Evolutionary conservation across 495 filamentous ascomycete species (phyloP).

Genomic region (Neurospora tetrasperma): DNA sequence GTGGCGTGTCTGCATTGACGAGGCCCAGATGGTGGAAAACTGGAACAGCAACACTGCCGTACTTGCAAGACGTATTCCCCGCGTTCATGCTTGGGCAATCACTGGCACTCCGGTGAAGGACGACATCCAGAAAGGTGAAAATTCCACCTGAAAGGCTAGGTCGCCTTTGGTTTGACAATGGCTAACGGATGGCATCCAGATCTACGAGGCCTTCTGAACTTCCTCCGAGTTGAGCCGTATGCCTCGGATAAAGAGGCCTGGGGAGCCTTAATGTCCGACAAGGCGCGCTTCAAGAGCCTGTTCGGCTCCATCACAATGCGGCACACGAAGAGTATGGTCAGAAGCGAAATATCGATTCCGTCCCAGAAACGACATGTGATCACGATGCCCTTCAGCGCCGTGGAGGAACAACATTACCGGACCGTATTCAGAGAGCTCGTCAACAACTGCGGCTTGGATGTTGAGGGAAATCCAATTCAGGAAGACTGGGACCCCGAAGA

Average conservation of each 20-base stretch:
- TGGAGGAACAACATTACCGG: constrained; percentile 82
- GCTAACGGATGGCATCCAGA: constrained; percentile 23
- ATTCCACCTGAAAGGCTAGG: neutral
- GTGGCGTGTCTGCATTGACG: constrained; percentile 91
- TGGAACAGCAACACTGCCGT: constrained; percentile 74
- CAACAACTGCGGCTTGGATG: constrained; percentile 52
- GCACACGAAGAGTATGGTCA: constrained; percentile 73
- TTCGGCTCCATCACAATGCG: constrained; percentile 64
- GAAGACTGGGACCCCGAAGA: constrained; percentile 56
- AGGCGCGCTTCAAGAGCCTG: constrained; percentile 50
- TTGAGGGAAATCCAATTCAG: constrained; percentile 47
- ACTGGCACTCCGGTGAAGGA: constrained; percentile 83
- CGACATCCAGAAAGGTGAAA: constrained; percentile 44
- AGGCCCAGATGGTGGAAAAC: constrained; percentile 91
- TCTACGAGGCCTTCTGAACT: constrained; percentile 62
- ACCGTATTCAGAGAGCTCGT: constrained; percentile 65
- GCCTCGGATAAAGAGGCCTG: constrained; percentile 50
- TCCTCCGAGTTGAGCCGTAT: constrained; percentile 73
- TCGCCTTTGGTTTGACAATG: too few species aligned
- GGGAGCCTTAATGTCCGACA: constrained; percentile 53
- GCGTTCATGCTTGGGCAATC: constrained; percentile 84
- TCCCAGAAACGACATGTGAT: constrained; percentile 77
- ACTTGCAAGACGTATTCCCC: constrained; percentile 68
- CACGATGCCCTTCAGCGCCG: constrained; percentile 73
- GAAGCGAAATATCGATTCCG: constrained; percentile 61